Base-by-base conservation (phyloP, 768 basidiomycete genomes). In the Lactarius pseudohatsudake region DNA sequence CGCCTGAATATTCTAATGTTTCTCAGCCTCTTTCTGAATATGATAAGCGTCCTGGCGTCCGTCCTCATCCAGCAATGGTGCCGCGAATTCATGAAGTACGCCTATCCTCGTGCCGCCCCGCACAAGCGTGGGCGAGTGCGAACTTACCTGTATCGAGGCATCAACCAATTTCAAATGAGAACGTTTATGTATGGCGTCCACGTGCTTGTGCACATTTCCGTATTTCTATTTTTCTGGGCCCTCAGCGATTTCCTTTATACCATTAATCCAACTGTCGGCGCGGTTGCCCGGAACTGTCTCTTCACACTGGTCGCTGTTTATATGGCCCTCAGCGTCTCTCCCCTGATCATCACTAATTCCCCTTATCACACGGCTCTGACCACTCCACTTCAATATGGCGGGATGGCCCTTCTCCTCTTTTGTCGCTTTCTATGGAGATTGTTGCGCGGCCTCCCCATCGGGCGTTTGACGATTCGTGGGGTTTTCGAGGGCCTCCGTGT, bases 41-140 rank as follows among this genome's bases (percentile, higher is more conserved):
- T 69, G 15, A 57, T 57, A 43, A 69, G 67, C 57, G 67, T 59
- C 4, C 45, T 70, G 20, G 56, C 45, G 36, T 59, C 67, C 2
- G 59, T 61, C 3, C 59, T 68, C 15, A 55, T 70, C 15, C 69
- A 70, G 20, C 69, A 70, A 50, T 70, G 69, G 69, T 58, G 61
- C 30, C 38, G 59, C 2, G 61, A 61, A 20, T 66, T 61, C 32
- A 16, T 68, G 22, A 41, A 30, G 26, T 41, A 18, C 16, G 45
- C 61, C 47, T 54, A 54, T 4, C 60, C 61, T 45, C 28, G 47
- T 22, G 65, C 30, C 9, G 57, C 59, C 8, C 65, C 60, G 32
- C 65, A 66, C 11, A 38, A 62, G 30, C 57, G 65, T 20, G 68
- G 65, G 1, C 65, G 65, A 20, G 38, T 66, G 40, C 61, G 65